Conservation (phyloP, 805 yeast genomes). For the Saturnispora sekii region DNA sequence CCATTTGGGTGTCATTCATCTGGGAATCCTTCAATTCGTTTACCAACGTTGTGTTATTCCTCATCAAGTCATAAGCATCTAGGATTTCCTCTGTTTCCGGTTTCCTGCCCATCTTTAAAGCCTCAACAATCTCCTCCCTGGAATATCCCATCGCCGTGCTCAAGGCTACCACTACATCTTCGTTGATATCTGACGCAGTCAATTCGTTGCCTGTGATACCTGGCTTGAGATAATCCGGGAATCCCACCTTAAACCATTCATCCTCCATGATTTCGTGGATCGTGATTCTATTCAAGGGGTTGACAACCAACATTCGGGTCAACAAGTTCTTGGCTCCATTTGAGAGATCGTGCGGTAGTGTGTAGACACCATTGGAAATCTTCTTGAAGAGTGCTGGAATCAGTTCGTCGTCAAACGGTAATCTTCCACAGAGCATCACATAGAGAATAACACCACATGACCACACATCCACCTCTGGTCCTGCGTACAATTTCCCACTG, state of each 20-base stretch:
- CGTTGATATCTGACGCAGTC: conserved; percentile 45
- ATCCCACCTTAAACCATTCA: conserved; percentile 80
- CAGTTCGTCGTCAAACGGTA: conserved; percentile 94
- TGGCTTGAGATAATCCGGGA: conserved; percentile 72
- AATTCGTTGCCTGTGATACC: conserved; percentile 28
- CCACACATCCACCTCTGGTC: conserved; percentile 98
- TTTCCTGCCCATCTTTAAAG: conserved; percentile 33
- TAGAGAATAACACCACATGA: conserved; percentile 91
- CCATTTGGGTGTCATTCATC: conserved; percentile 4
- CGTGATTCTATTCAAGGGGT: conserved; percentile 88
- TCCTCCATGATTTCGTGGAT: conserved; percentile 88
- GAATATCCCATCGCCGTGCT: conserved; percentile 85
- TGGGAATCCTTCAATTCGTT: conserved; percentile 45
- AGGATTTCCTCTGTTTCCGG: conserved; percentile 63
- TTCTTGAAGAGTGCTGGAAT: conserved; percentile 91
- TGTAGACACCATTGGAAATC: conserved; percentile 86
- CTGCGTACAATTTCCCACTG: conserved; percentile 89
- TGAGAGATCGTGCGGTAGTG: conserved; percentile 78
- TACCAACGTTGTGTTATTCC: conserved; percentile 65
- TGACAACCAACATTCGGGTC: conserved; percentile 87
- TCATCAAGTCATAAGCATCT: conserved; percentile 77
- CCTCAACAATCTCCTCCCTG: conserved; percentile 69
- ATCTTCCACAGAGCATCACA: conserved; percentile 91
- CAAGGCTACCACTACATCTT: conserved; percentile 64
- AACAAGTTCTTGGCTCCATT: conserved; percentile 76